These are phyloP conservation scores for Ligustrum vulgare DNA, from an alignment of 257 asterid species.

Conservation along the genomic window DNA sequence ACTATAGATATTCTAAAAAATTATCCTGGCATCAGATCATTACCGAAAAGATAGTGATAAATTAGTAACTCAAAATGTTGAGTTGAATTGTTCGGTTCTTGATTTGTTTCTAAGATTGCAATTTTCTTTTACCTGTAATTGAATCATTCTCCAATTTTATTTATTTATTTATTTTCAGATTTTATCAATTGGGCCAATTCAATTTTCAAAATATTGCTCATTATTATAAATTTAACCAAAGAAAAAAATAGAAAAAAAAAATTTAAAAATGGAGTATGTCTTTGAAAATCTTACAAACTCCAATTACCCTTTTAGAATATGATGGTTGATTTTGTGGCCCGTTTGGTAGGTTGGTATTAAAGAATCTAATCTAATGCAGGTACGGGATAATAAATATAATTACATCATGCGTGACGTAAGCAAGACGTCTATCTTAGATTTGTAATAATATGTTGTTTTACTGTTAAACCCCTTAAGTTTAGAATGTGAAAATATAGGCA, in stretches of 20 bases:
- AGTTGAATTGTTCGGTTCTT: not conserved
- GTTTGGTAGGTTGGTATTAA: slow-evolving; percentile 2
- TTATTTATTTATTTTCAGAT: too few relatives aligned
- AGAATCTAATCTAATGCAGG: not conserved
- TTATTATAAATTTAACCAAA: too few relatives aligned
- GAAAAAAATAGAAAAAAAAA: too few relatives aligned
- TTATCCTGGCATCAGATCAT: too few relatives aligned
- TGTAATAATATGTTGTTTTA: not conserved
- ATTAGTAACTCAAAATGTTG: too few relatives aligned
- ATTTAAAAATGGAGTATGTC: too few relatives aligned
- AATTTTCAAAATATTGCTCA: not conserved
- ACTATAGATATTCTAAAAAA: too few relatives aligned
- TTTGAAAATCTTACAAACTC: not conserved
- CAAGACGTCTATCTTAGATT: not conserved
- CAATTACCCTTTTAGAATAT: not conserved
- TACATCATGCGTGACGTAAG: not conserved
- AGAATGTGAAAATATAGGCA: not conserved
- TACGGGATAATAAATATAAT: not conserved
- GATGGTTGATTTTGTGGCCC: not conserved
- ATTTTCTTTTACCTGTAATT: not conserved
- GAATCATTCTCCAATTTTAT: too few relatives aligned
- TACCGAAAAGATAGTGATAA: too few relatives aligned
- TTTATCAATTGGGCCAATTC: too few relatives aligned
- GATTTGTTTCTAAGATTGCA: not conserved
- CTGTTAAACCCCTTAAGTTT: not conserved